Conservation (phyloP, 371 early-diverging fungal species). For the Dinochytrium kinnereticum region DNA sequence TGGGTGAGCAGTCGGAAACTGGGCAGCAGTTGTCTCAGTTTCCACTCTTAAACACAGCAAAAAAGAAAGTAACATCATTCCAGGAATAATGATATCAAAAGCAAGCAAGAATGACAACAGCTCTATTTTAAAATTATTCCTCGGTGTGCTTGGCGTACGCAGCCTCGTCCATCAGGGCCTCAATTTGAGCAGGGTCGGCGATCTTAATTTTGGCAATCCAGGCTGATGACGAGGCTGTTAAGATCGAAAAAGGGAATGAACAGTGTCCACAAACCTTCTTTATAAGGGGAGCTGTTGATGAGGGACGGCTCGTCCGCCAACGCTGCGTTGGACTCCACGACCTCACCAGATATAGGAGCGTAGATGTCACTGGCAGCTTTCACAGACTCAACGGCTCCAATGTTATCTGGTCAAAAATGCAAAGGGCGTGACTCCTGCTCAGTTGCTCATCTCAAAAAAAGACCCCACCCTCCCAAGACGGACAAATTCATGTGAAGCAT, state of each 20-base stretch:
- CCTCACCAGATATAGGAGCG: slow-evolving; percentile 84
- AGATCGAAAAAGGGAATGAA: neutral
- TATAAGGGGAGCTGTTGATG: slow-evolving; percentile 80
- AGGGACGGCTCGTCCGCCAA: slow-evolving; percentile 72
- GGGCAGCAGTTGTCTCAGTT: too few species aligned
- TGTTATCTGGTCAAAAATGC: slow-evolving; percentile 65
- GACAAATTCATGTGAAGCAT: too few species aligned
- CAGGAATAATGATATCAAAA: too few species aligned
- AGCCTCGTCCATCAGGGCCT: slow-evolving; percentile 72
- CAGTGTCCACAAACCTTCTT: slow-evolving; percentile 68
- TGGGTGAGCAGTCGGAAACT: too few species aligned
- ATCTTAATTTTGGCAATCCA: slow-evolving; percentile 95
- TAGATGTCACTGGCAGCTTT: slow-evolving; percentile 95
- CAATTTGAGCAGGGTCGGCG: slow-evolving; percentile 67
- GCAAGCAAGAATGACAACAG: too few species aligned
- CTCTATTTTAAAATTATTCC: too few species aligned
- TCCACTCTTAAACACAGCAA: too few species aligned
- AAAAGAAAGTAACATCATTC: too few species aligned
- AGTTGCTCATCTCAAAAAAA: too few species aligned
- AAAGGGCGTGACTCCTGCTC: too few species aligned
- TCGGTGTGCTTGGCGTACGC: slow-evolving; percentile 62
- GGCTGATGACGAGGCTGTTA: slow-evolving; percentile 55
- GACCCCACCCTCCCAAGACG: too few species aligned
- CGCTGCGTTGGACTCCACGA: slow-evolving; percentile 75
- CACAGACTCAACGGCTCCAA: slow-evolving; percentile 93